phyloP scores from a whole-genome alignment of 352 stramenopile species.

The Phytophthora syringae region DNA sequence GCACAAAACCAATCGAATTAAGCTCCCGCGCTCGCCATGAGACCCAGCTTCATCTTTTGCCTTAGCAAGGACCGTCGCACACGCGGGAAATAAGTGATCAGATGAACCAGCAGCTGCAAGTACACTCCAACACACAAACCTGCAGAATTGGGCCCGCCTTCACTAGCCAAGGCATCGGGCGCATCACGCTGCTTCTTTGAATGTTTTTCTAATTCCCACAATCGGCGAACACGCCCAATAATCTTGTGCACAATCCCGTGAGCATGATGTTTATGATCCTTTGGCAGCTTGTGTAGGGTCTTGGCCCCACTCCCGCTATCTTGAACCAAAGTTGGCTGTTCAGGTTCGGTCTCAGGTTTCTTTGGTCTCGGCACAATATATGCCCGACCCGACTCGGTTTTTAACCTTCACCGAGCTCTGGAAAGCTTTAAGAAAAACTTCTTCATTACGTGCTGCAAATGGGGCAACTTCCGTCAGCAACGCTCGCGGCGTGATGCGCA shows the following conservation, averaged over 20 bases:
- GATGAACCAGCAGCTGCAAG: slow-evolving; percentile 72
- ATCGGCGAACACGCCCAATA: slow-evolving; percentile 55
- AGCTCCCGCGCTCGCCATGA: slow-evolving; percentile 38
- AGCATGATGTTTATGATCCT: slow-evolving; percentile 72
- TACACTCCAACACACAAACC: slow-evolving; percentile 71
- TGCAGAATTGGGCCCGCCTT: slow-evolving; percentile 12
- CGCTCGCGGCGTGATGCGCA: slow-evolving; percentile 83
- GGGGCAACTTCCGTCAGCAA: slow-evolving; percentile 82
- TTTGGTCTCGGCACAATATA: slow-evolving; percentile 70
- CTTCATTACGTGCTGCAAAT: slow-evolving; percentile 77
- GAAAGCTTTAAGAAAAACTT: slow-evolving; percentile 77
- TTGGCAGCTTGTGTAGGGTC: slow-evolving; percentile 57
- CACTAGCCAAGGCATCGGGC: slow-evolving; percentile 6
- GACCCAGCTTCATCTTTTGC: slow-evolving; percentile 37
- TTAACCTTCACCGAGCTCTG: slow-evolving; percentile 74
- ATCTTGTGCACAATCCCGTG: slow-evolving; percentile 70
- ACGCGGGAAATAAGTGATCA: slow-evolving; percentile 72
- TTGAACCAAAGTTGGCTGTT: slow-evolving; percentile 11
- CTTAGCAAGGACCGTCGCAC: slow-evolving; percentile 72
- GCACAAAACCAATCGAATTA: slow-evolving; percentile 63
- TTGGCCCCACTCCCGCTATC: slow-evolving; percentile 40
- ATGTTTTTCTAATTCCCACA: slow-evolving; percentile 67
- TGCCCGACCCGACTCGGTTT: slow-evolving; percentile 79
- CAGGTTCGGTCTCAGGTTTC: slow-evolving; percentile 26
- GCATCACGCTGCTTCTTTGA: slow-evolving; percentile 23